A percentile compares a stretch with the other conserved stretches of the same genome.
phyloP scores from a whole-genome alignment of 441 rosid species.

The Daphne laureola region DNA sequence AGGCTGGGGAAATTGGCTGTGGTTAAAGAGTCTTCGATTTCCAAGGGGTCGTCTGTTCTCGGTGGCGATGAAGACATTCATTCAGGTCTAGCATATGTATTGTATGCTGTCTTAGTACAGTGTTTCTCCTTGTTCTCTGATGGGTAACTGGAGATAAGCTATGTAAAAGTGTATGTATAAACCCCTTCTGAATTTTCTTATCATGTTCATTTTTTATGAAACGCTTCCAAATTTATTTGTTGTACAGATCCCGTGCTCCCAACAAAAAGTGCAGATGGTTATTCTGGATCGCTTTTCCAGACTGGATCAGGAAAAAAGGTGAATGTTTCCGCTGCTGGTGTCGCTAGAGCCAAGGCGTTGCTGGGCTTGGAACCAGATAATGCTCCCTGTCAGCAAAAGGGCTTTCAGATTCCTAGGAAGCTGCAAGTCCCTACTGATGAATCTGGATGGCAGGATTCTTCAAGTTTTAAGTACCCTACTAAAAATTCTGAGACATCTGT shows the following conservation, averaged over 20 bases:
- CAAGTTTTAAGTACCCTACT: constrained; percentile 7
- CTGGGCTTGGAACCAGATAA: constrained; percentile 52
- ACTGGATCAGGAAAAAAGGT: constrained; percentile 81
- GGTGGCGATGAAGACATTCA: constrained; percentile 20
- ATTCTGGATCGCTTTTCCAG: constrained; percentile 49
- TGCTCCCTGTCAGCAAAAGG: constrained; percentile 20
- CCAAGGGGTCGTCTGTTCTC: constrained; percentile 51
- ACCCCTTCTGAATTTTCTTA: background rate
- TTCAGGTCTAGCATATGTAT: constrained; percentile 15
- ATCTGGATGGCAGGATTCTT: constrained; percentile 16
- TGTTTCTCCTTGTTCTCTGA: background rate
- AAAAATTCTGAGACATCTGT: no score
- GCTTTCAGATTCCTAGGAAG: constrained; percentile 24
- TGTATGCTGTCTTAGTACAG: background rate
- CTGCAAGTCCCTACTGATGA: constrained; percentile 17
- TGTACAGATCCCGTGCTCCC: constrained; percentile 22
- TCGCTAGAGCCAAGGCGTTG: constrained; percentile 66
- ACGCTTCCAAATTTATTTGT: background rate
- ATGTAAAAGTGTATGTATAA: no score
- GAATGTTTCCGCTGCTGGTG: constrained; percentile 52
- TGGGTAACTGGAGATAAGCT: no score
- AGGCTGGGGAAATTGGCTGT: constrained; percentile 60
- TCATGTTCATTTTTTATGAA: background rate
- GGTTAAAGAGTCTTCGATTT: constrained; percentile 55
- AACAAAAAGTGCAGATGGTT: constrained; percentile 5